Base-by-base conservation (phyloP, 1,139 yeast genomes). In the Debaryomycetaceae sp. region DNA sequence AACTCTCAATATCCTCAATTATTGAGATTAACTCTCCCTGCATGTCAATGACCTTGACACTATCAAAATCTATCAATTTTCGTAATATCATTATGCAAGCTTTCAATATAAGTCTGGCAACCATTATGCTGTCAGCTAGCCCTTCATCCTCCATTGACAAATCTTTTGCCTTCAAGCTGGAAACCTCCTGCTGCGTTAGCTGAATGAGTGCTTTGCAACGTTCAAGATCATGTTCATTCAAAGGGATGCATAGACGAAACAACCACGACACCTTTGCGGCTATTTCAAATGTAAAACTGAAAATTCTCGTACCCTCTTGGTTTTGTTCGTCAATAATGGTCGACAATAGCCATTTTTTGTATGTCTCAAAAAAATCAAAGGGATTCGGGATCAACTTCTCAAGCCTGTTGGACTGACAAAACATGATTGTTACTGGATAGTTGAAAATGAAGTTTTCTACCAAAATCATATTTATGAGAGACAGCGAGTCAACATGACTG, bases 211-310 rank as follows among this genome's bases (percentile, higher is more conserved):
- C 24, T 23, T 36, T 13, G 27, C 36, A 36, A 5, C 14, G 22
- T 7, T 8, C 23, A 6, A 9, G 6, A 9, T 38, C 37, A 9
- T 8, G 34, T 9, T 39, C 41, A 6, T 24, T 13, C 22, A 43
- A 40, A n/a, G 45, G 45, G 6, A 40, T 34, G 17, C 30, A 23
- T 8, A 40, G 24, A 8, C 45, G 39, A 34, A 42, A 43, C 37
- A 43, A 27, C 45, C 45, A 43, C 7, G 45, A 36, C 20, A 39
- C 36, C 34, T 43, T 43, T 11, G 43, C 36, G 8, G 45, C 45
- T 13, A 40, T 37, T 31, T 43, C 45, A 40, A 40, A 43, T 13
- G 45, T 37, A 31, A 34, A 24, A 36, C 27, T 30, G n/a, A 8
- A 34, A 34, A 17, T 13, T 8, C 23, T 20, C 2, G n/a, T 20